A percentile compares a stretch with the other conserved stretches of the same genome.
These are phyloP conservation scores for Choiromyces venosus DNA, from an alignment of 495 filamentous ascomycete species.

Conservation along the genomic window DNA sequence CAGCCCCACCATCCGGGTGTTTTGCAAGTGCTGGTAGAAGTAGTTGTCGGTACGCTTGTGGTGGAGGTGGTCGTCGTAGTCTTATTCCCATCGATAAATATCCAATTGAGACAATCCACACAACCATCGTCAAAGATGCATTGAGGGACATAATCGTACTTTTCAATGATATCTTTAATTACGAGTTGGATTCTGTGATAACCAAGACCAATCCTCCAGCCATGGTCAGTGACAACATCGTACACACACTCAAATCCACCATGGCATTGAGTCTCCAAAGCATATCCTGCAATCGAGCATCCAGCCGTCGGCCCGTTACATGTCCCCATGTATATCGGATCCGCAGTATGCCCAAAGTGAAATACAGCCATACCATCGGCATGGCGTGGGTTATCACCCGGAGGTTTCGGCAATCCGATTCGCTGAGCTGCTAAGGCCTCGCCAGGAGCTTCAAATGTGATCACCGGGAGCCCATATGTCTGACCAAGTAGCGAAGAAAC, in stretches of 20 bases:
- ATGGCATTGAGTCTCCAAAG: conserved; percentile 86
- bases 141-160: conserved; percentile 69
- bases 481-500: conserved; percentile 78
- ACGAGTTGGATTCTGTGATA: conserved; percentile 81
- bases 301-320: conserved; percentile 83
- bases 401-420: conserved; percentile 80
- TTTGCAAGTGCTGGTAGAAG: conserved; percentile 52
- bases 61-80: conserved; percentile 67
- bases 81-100: conserved; percentile 85
- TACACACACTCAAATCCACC: conserved; percentile 81
- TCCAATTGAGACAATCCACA: conserved; percentile 87
- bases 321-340: conserved; percentile 88
- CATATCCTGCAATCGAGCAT: conserved; percentile 91
- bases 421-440: conserved; percentile 82
- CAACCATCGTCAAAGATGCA: conserved; percentile 71
- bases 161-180: conserved; percentile 75
- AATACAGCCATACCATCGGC: conserved; percentile 64
- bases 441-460: conserved; percentile 85
- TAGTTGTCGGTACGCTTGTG: conserved; percentile 47
- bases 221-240: conserved; percentile 82
- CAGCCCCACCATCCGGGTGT: conserved; percentile 70
- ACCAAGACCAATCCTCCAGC: conserved; percentile 78
- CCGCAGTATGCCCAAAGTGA: conserved; percentile 93
- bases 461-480: conserved; percentile 78
- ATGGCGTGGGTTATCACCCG: conserved; percentile 59